phyloP scores from a whole-genome alignment of 2,329 filamentous ascomycete species.

The Dichotomopilus funicola region DNA sequence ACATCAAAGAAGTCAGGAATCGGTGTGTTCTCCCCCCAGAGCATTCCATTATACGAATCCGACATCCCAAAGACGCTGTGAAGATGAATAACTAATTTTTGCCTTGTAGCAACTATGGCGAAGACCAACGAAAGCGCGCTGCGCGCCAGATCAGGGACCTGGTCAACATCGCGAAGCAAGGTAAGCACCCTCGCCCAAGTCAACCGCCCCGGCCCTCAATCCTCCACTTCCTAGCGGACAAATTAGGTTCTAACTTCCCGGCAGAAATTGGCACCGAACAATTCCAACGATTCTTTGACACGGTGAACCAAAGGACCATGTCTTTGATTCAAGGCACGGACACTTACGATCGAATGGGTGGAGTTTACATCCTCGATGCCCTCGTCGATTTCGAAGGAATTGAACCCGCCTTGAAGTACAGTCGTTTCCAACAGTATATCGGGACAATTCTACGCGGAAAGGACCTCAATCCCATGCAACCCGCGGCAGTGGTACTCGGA shows the following conservation, averaged over 20 bases:
- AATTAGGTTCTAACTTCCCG: conserved; percentile 7
- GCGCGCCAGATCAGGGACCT: conserved; percentile 50
- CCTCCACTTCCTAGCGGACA: background rate
- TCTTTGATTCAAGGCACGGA: conserved; percentile 76
- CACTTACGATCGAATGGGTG: conserved; percentile 81
- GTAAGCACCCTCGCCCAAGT: conserved; percentile 29
- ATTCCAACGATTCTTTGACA: conserved; percentile 57
- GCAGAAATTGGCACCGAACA: conserved; percentile 72
- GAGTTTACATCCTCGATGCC: conserved; percentile 83
- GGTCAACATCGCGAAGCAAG: conserved; percentile 49
- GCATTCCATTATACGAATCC: background rate
- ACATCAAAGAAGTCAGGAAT: conserved; percentile 50
- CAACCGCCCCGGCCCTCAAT: background rate
- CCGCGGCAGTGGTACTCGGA: conserved; percentile 81
- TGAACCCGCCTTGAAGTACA: conserved; percentile 88
- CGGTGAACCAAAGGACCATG: conserved; percentile 52
- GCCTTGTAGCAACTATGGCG: conserved; percentile 27
- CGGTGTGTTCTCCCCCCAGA: conserved; percentile 34
- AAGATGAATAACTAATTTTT: conserved; percentile 1
- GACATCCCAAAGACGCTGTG: no score
- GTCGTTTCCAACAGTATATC: conserved; percentile 85
- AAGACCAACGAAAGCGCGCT: conserved; percentile 49
- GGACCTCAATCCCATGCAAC: conserved; percentile 84
- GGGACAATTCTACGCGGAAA: conserved; percentile 83
- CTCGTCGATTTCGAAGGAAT: conserved; percentile 96